Evolutionary conservation across 495 filamentous ascomycete genomes (phyloP), one percentile per base, ranked within the genome.

Genomic region (Penicillium herquei): DNA sequence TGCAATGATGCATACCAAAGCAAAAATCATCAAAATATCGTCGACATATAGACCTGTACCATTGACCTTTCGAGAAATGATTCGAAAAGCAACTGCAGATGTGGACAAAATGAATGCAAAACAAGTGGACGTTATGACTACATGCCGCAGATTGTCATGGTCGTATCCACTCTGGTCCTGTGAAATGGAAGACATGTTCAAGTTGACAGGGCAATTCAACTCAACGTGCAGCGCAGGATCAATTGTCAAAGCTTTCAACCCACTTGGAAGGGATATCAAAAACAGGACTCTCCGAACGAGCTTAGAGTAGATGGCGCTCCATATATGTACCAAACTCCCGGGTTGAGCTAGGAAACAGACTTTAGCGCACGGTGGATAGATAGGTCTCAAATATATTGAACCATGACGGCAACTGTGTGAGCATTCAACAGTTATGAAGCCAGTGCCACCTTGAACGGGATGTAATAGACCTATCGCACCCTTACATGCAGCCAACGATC

Each of bases 61-160:
- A 47, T 65, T 65, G 35, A 67, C 18, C 17, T 52, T 59, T 39
- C 64, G 52, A n/a, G 64, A 62, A 14, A 67, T 40, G 13, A 67
- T 49, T 3, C 62, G 57, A 43, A 64, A 64, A n/a, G 39, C 56
- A 9, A 67, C 59, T 10, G 64, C 61, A 1, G 55, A 57, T 1
- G 57, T 67, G 12, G 64, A 67, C 41, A 67, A 39, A 3, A 64
- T 64, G 39, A 67, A 63, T 2, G 64, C 61, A 35, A 67, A 64
- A 39, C 61, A 67, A 7, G 64, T 64, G 16, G 64, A 52, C 3
- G 61, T 67, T 13, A 67, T 59, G 32, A 67, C 57, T 26, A 67
- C 61, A 63, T 67, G 60, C 3, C 58, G 61, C n/a, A 67, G 40
- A 18, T 66, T 64, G 17, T 61, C 56, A 39, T 64, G 60, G 18